These are phyloP conservation scores for Chlamydomonas asymmetrica DNA, from an alignment of 139 green algal species.

Conservation along the genomic window DNA sequence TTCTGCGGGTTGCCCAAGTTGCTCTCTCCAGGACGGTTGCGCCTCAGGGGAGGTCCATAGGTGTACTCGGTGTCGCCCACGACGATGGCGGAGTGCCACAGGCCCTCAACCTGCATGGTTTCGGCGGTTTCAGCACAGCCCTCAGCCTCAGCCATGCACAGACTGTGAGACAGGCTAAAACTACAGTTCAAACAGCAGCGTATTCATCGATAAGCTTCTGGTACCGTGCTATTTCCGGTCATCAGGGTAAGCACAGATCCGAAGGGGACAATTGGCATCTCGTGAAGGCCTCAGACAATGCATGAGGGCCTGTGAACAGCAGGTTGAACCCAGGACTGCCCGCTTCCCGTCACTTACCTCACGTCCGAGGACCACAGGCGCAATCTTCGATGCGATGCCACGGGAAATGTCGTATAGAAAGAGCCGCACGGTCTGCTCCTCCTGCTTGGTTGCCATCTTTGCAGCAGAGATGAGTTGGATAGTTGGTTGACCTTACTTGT, in stretches of 20 bases:
- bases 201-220: too few species aligned
- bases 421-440: background rate
- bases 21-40: background rate
- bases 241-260: too few species aligned
- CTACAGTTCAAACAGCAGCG: too few species aligned
- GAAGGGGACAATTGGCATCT: too few species aligned
- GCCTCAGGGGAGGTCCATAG: slow-evolving; percentile 12
- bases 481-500: too few species aligned
- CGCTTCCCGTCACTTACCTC: background rate
- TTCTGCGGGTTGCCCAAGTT: background rate
- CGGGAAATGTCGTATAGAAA: slow-evolving; percentile 18
- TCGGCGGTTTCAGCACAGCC: too few species aligned
- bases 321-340: too few species aligned
- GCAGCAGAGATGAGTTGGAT: background rate
- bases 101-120: slow-evolving; percentile 4
- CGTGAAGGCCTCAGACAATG: too few species aligned
- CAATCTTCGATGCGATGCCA: background rate
- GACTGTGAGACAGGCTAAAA: too few species aligned
- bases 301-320: too few species aligned
- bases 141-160: too few species aligned
- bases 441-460: background rate
- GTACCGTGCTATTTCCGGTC: too few species aligned
- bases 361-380: slow-evolving; percentile 8
- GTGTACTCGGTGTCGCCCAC: slow-evolving; percentile 12
- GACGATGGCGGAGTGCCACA: slow-evolving; percentile 14